Percentiles rank a stretch among this genome's conserved stretches.
phyloP scores from a whole-genome alignment of 2,329 filamentous ascomycete genomes.

The Penicillium capsulatum region DNA sequence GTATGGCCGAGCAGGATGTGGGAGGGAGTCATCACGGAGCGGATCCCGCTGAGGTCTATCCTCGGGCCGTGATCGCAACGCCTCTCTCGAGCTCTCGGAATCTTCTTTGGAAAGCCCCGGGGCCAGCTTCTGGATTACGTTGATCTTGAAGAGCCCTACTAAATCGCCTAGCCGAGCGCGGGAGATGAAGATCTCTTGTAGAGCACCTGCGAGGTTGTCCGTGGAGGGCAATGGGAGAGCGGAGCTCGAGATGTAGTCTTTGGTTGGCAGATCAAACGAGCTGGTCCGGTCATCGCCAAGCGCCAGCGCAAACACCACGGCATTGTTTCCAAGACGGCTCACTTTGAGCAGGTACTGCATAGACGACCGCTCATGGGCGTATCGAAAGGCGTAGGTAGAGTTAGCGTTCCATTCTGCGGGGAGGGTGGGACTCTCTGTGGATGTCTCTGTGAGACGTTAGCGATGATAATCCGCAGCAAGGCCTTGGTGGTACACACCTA shows the following conservation, averaged over 20 bases:
- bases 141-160: slow-evolving; percentile 66
- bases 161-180: slow-evolving; percentile 65
- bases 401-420: slow-evolving; percentile 76
- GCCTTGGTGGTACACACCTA: slow-evolving; percentile 48
- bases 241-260: slow-evolving; percentile 68
- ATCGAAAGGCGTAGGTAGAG: slow-evolving; percentile 73
- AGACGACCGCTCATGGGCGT: slow-evolving; percentile 78
- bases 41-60: slow-evolving; percentile 44
- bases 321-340: slow-evolving; percentile 74
- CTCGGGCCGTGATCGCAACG: slow-evolving; percentile 30
- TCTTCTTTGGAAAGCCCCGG: slow-evolving; percentile 73
- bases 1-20: slow-evolving; percentile 61
- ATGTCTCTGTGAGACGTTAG: slow-evolving; percentile 20
- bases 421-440: slow-evolving; percentile 46
- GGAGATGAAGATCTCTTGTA: slow-evolving; percentile 68
- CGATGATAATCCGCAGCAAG: neutral
- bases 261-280: slow-evolving; percentile 67
- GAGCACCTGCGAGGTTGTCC: slow-evolving; percentile 25
- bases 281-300: slow-evolving; percentile 76
- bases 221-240: slow-evolving; percentile 51
- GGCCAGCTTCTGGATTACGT: slow-evolving; percentile 78
- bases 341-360: slow-evolving; percentile 80
- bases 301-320: slow-evolving; percentile 75
- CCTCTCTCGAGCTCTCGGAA: slow-evolving; percentile 58
- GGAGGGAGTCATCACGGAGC: slow-evolving; percentile 51